Evolutionary conservation across 768 basidiomycete genomes (phyloP), one percentile per base, ranked within the genome.

Genomic region (Pleurotus citrinopileatus): DNA sequence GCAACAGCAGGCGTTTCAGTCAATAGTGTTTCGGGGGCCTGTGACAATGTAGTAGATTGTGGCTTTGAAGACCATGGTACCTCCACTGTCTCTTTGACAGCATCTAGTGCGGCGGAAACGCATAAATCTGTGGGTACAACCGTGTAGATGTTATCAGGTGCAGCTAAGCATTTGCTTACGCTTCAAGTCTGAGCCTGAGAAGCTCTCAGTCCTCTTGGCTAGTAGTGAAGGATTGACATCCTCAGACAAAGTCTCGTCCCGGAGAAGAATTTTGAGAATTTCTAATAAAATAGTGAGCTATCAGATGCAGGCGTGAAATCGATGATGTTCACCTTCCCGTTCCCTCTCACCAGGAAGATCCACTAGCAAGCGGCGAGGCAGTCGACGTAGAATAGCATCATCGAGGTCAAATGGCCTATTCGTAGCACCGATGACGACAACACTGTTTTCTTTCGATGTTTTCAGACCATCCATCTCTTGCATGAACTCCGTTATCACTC

Each of bases 381-480:
- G 70, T 22, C 94, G 85, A 48, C 94, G 83, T 19, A 98, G 74
- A 7, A 98, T 90, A 13, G 95, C 94, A 68, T 97, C 94, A 63
- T 94, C 91, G 27, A 94, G 72, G 63, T 94, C 91, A 61, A 92
- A 94, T 0, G 91, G 91, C 59, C 94, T 71, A 67, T 98, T 98
- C 2, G 95, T 97, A 1, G 94, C 94, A 36, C 95, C 94, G 48
- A 98, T 93, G 45, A 98, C 86, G 53, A 96, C 87, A 54, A 97
- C 84, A 57, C 83, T 83, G 58, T 90, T 84, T 52, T 93, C 89
- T 58, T 79, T 80, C 25, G 84, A 86, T 7, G 89, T 81, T 65
- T 84, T 89, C 55, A 98, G 72, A 2, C 94, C 94, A 62, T 98
- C 94, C 94, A 98, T 96, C 66, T 96, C 93, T 64, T 91, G 90